A percentile compares a stretch with the other conserved stretches of the same genome.
Evolutionary conservation across 2,329 filamentous ascomycete species (phyloP).

Genomic region (Cordyceps farinosa): DNA sequence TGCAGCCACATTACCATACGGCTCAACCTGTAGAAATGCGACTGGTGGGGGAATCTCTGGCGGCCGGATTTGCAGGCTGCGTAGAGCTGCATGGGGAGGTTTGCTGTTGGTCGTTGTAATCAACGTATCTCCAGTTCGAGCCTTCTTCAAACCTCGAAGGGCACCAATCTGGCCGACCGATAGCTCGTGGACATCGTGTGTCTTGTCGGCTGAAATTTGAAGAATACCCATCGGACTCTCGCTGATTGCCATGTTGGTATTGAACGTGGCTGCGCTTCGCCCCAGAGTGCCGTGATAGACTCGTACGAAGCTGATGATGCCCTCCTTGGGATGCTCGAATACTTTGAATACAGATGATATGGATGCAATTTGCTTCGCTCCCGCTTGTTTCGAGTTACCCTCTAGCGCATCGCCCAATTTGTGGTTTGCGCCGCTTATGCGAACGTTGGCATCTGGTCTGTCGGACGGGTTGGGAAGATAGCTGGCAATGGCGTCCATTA

Average conservation of each 20-base stretch:
- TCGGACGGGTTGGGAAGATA: constrained; percentile 81
- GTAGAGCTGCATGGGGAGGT: constrained; percentile 64
- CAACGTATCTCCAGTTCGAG: constrained; percentile 91
- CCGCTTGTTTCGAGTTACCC: constrained; percentile 34
- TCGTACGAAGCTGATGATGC: constrained; percentile 85
- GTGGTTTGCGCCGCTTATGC: constrained; percentile 54
- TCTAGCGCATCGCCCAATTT: constrained; percentile 37
- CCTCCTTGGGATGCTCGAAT: constrained; percentile 79
- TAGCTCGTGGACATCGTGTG: constrained; percentile 78
- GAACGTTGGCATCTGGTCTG: constrained; percentile 74
- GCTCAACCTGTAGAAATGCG: constrained; percentile 93
- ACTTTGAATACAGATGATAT: constrained; percentile 87
- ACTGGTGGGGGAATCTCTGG: constrained; percentile 90
- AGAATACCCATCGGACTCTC: constrained; percentile 79
- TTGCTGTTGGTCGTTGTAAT: constrained; percentile 64
- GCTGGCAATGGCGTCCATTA: constrained; percentile 84
- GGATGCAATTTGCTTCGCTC: constrained; percentile 36
- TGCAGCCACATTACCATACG: constrained; percentile 70
- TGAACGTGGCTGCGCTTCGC: constrained; percentile 74
- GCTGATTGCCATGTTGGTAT: constrained; percentile 75
- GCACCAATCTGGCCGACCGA: constrained; percentile 89
- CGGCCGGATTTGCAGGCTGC: constrained; percentile 76
- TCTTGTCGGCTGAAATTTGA: constrained; percentile 85
- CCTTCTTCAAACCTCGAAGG: constrained; percentile 81
- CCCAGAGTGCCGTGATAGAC: constrained; percentile 83